Evolutionary conservation across 352 stramenopile species (phyloP), one percentile per base, ranked within the genome.

Genomic region (Phytophthora europaea): DNA sequence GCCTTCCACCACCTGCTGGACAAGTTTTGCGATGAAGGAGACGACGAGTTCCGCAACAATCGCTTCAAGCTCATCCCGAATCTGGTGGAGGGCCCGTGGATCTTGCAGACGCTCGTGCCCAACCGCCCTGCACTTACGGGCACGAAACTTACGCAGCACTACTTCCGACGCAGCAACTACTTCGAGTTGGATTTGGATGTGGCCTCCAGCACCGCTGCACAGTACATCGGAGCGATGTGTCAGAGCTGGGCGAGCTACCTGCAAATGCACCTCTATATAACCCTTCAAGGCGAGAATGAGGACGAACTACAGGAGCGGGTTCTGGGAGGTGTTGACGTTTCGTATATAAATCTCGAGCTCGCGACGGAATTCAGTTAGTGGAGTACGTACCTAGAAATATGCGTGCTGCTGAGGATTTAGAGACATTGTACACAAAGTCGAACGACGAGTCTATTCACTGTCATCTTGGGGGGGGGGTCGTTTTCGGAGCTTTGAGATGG

Each of bases 41-140:
- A 81, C 52, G 75, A 85, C 50, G 70, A 67, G 12, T 95, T 88
- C 70, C 83, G 87, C 47, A 84, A 94, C 64, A 54, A 78, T n/a
- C 84, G 91, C 55, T 95, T 97, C 66, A 98, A 98, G 80, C 73
- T 98, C 31, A 94, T 98, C 56, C 93, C 93, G n/a, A 88, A 85
- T 63, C 82, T 98, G 40, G 78, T 89, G 18, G 88, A 96, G 22
- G 93, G 86, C 16, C 87, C 90, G 47, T 98, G 89, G 86, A 78
- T 97, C 50, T 80, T 98, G 36, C 89, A 93, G 57, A 73, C 82
- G 33, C 72, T 94, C 23, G 91, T 97, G 54, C 89, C 89, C 38
- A 95, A 88, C 56, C 92, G 95, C 38, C 92, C 92, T 1, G 90
- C 90, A 22, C 72, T 98, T 61, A 86, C 94, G 45, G 92, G 92